Base-by-base conservation (phyloP, 768 basidiomycete genomes). In the Rubroboletus pulcherrimus region DNA sequence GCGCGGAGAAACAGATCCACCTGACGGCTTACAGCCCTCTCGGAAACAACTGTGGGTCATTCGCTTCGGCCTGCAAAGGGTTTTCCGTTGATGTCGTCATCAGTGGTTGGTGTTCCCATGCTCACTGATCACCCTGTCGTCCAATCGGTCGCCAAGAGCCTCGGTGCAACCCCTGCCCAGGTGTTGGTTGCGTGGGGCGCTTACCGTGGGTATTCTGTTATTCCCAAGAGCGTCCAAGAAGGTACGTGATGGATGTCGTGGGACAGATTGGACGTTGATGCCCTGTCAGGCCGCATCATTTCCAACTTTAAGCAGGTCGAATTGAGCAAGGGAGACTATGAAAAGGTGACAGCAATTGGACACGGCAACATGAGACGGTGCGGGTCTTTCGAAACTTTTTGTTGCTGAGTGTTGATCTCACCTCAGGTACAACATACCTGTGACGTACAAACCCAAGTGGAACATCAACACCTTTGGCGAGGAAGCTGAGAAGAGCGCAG, bases 141-240 rank as follows among this genome's bases (percentile, higher is more conserved):
- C 26, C 63, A 77, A 44, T 79, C 79, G 52, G 77, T 93, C 45
- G 91, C 90, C 21, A 70, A 82, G 57, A 78, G 76, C 63, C 77
- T 87, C 35, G 74, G 75, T 34, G 86, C 83, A 5, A 86, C 86
- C 1, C 75, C 89, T 3, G 92, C 91, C 0, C 89, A 94, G 70
- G 86, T 94, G 37, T 78, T 94, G 52, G 74, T 96, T 57, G 89
- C 90, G 0, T 95, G 91, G 91, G 87, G 83, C 12, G 81, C 73
- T 37, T 68, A 84, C 62, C 81, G 90, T 40, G 92, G 91, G 12
- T 86, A 84, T 70, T 85, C 84, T 9, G 87, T 93, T 58, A 91
- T 93, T 63, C 92, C 92, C 17, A 93, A 94, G 79, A 85, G 83
- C 53, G 88, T 91, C 29, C 77, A 85, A 54, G 77, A 86, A 65